Base-by-base conservation (phyloP, 73 alveolate species). In the Urostyla sp. region DNA sequence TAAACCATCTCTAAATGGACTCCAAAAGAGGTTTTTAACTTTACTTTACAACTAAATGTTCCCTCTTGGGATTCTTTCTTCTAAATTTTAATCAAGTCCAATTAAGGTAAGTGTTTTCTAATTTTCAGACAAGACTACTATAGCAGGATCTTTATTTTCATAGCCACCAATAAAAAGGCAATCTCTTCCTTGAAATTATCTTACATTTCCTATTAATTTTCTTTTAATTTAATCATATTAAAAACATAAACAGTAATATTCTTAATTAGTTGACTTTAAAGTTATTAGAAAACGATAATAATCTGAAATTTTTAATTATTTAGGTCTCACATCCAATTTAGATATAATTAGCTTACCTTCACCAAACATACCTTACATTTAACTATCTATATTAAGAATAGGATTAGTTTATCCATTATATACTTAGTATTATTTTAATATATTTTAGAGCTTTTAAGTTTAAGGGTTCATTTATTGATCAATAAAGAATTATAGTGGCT, bases 1-100 rank as follows among this genome's bases (percentile, higher is more conserved):
- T 0, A 78, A 43, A 40, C 89, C 89, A 0, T 59, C 58, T 78
- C 89, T 59, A 27, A 78, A 78, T 36, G 89, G 89, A 56, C 75
- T 78, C 63, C 81, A 72, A 45, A 58, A 78, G 11, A 78, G 8
- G 24, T 53, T 46, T 38, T 78, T 78, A 0, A 78, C 73, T 56
- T 44, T 58, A 23, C 82, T 21, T 10, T 45, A 11, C 0, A 78
- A 27, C 5, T 24, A 40, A 10, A 78, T 38, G 18, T 78, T 73
- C 0, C 89, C 89, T 43, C 89, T 60, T 38, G 89, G 89, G 28
- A 78, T 18, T 27, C 72, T 72, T 6, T 49, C 63, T 27, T 78
- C 89, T 27, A 58, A 34, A 16, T 78, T 72, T 7, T 52, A 30
- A 20, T 46, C 61, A 28, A 78, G 35, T 21, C 61, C 89, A 18